phyloP scores from a whole-genome alignment of 164 flowering plant species.

The Litsea cubeba region DNA sequence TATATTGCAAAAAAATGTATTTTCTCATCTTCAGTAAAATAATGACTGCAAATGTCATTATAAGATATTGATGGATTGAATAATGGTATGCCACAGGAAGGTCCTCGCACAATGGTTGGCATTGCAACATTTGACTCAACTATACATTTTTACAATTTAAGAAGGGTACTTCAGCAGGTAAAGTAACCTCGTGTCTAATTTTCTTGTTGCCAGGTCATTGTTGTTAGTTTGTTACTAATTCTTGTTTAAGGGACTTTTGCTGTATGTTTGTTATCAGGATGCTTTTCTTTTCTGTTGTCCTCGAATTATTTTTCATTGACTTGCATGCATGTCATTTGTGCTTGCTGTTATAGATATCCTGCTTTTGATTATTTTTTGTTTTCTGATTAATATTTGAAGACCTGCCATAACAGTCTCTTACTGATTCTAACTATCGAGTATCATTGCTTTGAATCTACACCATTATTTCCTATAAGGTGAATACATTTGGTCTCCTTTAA shows the following conservation, averaged over 20 bases:
- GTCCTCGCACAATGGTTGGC: conserved; percentile 94
- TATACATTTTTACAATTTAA: conserved; percentile 92
- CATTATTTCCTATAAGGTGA: not conserved
- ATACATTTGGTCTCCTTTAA: too few species aligned
- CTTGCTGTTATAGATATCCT: not conserved
- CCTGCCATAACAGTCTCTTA: not conserved
- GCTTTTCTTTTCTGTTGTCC: not conserved
- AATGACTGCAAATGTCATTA: too few species aligned
- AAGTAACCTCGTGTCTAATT: not conserved
- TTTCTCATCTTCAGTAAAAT: too few species aligned
- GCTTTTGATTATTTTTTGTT: too few species aligned
- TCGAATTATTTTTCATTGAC: not conserved
- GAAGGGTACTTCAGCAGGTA: conserved; percentile 90
- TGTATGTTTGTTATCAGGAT: not conserved
- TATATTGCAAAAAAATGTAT: too few species aligned
- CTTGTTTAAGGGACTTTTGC: not conserved
- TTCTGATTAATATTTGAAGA: not conserved
- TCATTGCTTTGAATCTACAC: not conserved
- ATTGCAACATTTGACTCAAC: conserved; percentile 97
- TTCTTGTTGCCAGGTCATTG: not conserved
- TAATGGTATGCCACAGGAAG: conserved; percentile 56
- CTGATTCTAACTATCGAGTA: too few species aligned
- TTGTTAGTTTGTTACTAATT: not conserved
- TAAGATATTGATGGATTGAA: conserved; percentile 1
- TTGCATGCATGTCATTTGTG: not conserved